These are phyloP conservation scores for Ceratobasidium sp. DNA, from an alignment of 1,284 basidiomycete genomes.

Conservation along the genomic window DNA sequence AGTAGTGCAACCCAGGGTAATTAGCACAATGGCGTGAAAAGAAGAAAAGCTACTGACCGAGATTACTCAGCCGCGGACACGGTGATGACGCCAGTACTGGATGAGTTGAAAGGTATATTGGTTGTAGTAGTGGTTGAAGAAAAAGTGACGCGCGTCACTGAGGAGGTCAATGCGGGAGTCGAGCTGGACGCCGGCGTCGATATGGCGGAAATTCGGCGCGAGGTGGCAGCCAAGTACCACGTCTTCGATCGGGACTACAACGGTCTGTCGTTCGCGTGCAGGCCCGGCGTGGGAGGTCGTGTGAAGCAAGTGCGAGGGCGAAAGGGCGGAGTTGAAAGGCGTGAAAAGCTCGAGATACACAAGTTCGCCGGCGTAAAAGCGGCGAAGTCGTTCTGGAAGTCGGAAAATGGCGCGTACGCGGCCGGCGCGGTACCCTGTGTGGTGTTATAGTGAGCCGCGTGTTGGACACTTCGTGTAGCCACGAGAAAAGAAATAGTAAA, in stretches of 20 bases:
- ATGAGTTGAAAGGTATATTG: neutral
- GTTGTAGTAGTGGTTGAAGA: slow-evolving; percentile 26
- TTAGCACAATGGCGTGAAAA: no score
- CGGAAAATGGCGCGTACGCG: slow-evolving; percentile 25
- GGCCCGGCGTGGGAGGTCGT: neutral
- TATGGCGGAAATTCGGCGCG: slow-evolving; percentile 8
- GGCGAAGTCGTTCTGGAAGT: neutral
- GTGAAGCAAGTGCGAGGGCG: neutral
- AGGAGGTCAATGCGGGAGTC: slow-evolving; percentile 3
- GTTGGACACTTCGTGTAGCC: no score
- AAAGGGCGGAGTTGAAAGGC: neutral
- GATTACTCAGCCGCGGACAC: no score
- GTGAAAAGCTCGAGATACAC: slow-evolving; percentile 29
- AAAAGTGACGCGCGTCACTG: neutral
- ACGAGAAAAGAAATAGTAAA: neutral
- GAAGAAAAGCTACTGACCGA: no score
- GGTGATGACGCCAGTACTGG: slow-evolving; percentile 5
- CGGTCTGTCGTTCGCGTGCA: neutral
- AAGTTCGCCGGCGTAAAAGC: neutral
- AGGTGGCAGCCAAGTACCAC: slow-evolving; percentile 9
- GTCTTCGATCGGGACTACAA: neutral
- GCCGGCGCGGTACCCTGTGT: slow-evolving; percentile 18
- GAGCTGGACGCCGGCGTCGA: neutral
- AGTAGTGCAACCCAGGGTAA: no score
- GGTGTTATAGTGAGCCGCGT: neutral